Evolutionary conservation across 2,329 filamentous ascomycete species (phyloP), one percentile per base, ranked within the genome.

Genomic region (Aspergillus sergii): DNA sequence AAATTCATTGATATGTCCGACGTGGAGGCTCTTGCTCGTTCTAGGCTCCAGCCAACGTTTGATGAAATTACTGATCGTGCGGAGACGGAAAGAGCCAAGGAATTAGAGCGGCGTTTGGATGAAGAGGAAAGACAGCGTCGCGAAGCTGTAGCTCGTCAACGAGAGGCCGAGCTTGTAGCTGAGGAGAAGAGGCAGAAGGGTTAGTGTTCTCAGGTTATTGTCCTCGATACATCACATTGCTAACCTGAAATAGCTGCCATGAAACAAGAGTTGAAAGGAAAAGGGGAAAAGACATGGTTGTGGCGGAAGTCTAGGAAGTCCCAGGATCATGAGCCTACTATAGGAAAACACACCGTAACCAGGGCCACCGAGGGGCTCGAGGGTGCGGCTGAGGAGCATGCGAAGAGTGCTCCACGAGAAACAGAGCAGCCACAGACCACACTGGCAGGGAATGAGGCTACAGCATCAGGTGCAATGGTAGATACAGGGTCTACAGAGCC

Each of bases 61-160:
- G 90, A 97, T 68, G 91, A 96, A 67, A 95, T 97, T 65, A 89
- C 89, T 59, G 89, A 91, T 58, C 91, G 89, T 73, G 91, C 91
- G 0, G 90, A 93, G 72, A 84, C 84, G 65, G 89, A 93, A 73
- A 84, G 87, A 45, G 91, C 90, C 56, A 85, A 89, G 63, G 85
- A 91, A 64, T 83, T 88, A 54, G 86, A 89, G 67, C 77, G 86
- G 12, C 84, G 85, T 48, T 75, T 88, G 21, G 90, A 93, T 64
- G 82, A 88, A 64, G 88, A 92, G 62, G 83, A 88, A 66, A 85
- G 86, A 69, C 85, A 89, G 72, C 84, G 88, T 59, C 83, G 88
- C 57, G 84, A 86, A 56, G 82, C 73, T 14, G 68, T 76, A 19
- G 76, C 80, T 54, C 79, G 75, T 50, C 68, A 76, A 59, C 75